These are phyloP conservation scores for Ephemerocybe angulata DNA, from an alignment of 768 basidiomycete genomes.

Conservation along the genomic window DNA sequence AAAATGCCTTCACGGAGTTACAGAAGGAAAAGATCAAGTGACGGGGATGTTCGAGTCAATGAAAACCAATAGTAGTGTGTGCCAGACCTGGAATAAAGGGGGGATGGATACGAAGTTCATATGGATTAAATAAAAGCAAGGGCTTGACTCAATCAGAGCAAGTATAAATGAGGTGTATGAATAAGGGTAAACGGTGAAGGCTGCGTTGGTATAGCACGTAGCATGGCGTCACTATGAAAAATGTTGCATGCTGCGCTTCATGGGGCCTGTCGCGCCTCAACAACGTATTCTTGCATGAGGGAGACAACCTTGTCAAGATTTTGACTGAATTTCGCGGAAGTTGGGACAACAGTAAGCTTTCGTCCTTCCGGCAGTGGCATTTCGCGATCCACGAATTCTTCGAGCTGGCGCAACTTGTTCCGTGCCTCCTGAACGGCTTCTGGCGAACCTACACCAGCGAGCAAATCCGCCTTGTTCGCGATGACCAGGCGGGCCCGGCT, in stretches of 20 bases:
- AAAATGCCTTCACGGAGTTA: no score
- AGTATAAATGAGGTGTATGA: no score
- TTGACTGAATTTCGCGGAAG: slow-evolving; percentile 83
- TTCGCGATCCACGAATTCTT: slow-evolving; percentile 50
- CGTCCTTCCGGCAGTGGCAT: slow-evolving; percentile 36
- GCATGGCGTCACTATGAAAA: not conserved
- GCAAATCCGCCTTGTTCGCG: slow-evolving; percentile 92
- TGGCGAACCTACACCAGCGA: slow-evolving; percentile 51
- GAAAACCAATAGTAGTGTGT: no score
- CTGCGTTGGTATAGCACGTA: no score
- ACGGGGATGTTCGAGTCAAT: no score
- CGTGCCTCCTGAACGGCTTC: slow-evolving; percentile 50
- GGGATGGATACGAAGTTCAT: no score
- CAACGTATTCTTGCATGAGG: slow-evolving; percentile 65
- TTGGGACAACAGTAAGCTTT: slow-evolving; percentile 66
- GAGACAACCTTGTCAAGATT: slow-evolving; percentile 71
- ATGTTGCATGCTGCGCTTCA: not conserved
- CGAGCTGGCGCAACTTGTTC: slow-evolving; percentile 52
- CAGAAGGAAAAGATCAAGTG: no score
- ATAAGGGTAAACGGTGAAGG: no score
- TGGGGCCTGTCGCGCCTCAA: slow-evolving; percentile 27
- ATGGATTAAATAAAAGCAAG: no score
- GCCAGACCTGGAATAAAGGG: no score
- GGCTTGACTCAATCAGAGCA: no score
- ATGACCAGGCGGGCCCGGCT: slow-evolving; percentile 75